A percentile compares a stretch with the other conserved stretches of the same genome.
phyloP scores from a whole-genome alignment of 2,329 filamentous ascomycete genomes.

The Coniochaeta sp. region DNA sequence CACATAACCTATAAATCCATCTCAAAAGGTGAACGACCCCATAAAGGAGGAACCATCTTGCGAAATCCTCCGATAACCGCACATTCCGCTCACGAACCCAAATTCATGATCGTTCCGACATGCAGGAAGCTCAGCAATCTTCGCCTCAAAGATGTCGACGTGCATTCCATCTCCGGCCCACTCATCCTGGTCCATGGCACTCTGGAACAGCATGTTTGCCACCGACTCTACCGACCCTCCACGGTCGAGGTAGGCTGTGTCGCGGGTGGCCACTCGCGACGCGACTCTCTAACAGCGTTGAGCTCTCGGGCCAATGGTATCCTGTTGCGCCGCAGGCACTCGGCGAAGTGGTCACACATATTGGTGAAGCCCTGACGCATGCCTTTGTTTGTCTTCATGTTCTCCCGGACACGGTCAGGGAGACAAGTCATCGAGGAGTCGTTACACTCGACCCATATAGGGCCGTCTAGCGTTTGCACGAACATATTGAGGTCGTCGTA shows the following conservation, averaged over 20 bases:
- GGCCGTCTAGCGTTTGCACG: background rate
- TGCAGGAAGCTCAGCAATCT: constrained; percentile 15
- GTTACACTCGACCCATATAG: constrained; percentile 4
- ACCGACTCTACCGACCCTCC: constrained; percentile 21
- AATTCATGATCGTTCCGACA: constrained; percentile 29
- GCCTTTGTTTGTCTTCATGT: background rate
- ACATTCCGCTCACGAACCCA: constrained; percentile 17
- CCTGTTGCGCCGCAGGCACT: background rate
- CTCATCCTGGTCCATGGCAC: background rate
- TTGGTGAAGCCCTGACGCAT: background rate
- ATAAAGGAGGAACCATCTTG: background rate
- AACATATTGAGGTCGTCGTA: constrained; percentile 10
- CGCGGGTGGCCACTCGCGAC: constrained; percentile 19
- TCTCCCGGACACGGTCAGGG: background rate
- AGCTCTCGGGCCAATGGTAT: background rate
- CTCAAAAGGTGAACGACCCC: background rate
- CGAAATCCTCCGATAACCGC: background rate
- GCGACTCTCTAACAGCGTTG: background rate
- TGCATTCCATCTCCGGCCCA: background rate
- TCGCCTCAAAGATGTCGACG: constrained; percentile 5
- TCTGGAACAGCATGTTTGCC: constrained; percentile 15
- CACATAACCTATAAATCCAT: too few species aligned
- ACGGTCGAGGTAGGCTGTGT: constrained; percentile 20
- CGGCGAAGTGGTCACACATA: background rate
- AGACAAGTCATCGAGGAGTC: constrained; percentile 1